These are phyloP conservation scores for Aegilops umbellulata DNA, from an alignment of 176 grass and related monocot genomes.

Conservation along the genomic window DNA sequence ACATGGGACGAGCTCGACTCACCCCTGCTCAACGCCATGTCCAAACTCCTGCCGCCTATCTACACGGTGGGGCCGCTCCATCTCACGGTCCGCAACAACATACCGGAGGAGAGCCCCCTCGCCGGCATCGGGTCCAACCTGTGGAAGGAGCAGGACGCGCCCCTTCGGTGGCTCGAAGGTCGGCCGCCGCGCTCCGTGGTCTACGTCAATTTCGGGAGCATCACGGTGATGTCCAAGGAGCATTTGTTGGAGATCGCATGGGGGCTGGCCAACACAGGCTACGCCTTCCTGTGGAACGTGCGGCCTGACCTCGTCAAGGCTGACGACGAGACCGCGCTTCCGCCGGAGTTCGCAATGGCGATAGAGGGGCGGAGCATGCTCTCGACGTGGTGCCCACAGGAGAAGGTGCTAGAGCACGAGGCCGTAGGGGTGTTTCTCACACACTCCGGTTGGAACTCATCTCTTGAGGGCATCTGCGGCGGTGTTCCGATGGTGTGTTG, in stretches of 20 bases:
- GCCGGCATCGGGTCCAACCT: not conserved
- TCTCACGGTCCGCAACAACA: too few species aligned
- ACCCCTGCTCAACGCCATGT: too few species aligned
- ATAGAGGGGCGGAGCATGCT: not conserved
- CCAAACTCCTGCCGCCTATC: too few species aligned
- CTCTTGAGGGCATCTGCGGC: slow-evolving; percentile 47
- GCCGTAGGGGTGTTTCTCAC: slow-evolving; percentile 71
- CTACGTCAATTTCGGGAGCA: not conserved
- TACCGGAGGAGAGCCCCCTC: too few species aligned
- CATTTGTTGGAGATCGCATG: too few species aligned
- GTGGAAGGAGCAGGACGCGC: not conserved
- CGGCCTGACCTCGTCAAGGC: not conserved
- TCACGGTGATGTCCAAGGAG: not conserved
- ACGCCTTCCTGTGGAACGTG: too few species aligned
- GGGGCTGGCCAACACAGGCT: too few species aligned
- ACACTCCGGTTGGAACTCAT: slow-evolving; percentile 85
- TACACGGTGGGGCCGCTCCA: too few species aligned
- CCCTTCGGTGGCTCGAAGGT: not conserved
- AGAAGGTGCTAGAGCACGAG: slow-evolving; percentile 35
- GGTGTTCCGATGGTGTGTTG: slow-evolving; percentile 49
- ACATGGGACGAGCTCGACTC: too few species aligned
- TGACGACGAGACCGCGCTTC: not conserved
- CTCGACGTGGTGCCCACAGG: slow-evolving; percentile 47
- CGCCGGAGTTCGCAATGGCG: not conserved
- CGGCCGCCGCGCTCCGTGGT: not conserved